Evolutionary conservation across 2,329 filamentous ascomycete species (phyloP), one percentile per base, ranked within the genome.

Genomic region (Mycosphaerella sp.): DNA sequence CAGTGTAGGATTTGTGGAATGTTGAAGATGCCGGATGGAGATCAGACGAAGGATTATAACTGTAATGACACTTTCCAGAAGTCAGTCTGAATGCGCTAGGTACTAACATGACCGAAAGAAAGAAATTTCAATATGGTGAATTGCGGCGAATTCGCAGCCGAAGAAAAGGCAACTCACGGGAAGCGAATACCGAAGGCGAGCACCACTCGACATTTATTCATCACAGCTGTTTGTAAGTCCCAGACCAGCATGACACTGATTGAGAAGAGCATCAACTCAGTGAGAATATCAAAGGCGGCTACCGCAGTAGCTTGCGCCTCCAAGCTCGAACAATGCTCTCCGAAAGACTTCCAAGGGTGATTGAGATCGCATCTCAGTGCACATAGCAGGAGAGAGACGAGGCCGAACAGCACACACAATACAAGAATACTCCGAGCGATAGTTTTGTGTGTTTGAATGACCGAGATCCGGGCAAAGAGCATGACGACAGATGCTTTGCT

Each of bases 391-490:
- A 75, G 53, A 1, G 74, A 73, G 8, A 70, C 61, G 11, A 75
- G 58, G 8, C 70, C 57, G 62, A 74, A 73, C 14, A 68, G 56
- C 2, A 70, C 70, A 11, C 72, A 71, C 0, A 67, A 56, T 3
- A 51, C 66, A 2, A 77, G 61, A 8, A 72, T 69, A 1, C 58
- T 59, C 58, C 67, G 70, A 4, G 72, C 69, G 2, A 67, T 64
- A 11, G 66, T 49, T 9, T 68, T 67, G 59, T 78, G 76, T 4
- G 58, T 59, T 48, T 69, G 70, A 29, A 73, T 69, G 6, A 74
- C 74, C 2, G 74, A 74, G 12, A 78, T 65, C 4, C 75, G 74
- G 17, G 74, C 64, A 50, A 75, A 72, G 9, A 78, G 70, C 12
- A 73, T 67, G 5, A 72, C 66, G 38, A 76, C 68, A 7, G 72